Percentiles rank a stretch among this genome's conserved stretches.
Evolutionary conservation across 1,284 basidiomycete species (phyloP).

Genomic region (Cutaneotrichosporon arboriforme): DNA sequence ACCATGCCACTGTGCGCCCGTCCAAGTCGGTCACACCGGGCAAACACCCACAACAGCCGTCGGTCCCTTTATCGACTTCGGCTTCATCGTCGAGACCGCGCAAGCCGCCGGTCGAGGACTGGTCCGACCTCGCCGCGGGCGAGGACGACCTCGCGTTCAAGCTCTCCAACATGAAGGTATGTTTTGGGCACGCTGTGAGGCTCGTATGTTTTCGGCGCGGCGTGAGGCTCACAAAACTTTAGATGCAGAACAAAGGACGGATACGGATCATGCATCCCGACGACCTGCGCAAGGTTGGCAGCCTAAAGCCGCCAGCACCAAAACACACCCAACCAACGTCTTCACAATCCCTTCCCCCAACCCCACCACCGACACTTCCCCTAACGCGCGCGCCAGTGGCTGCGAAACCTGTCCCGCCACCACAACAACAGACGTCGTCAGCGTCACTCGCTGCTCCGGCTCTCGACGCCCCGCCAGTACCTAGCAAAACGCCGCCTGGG

Average conservation of each 20-base stretch:
- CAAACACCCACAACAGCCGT: constrained; percentile 4
- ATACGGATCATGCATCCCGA: constrained; percentile 78
- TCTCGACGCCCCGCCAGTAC: constrained; percentile 2
- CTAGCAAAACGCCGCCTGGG: constrained; percentile 28
- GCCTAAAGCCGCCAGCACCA: constrained; percentile 27
- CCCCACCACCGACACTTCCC: background rate
- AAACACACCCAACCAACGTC: background rate
- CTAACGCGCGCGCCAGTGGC: background rate
- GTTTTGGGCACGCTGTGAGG: too few relatives aligned
- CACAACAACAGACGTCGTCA: background rate
- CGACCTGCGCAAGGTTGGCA: constrained; percentile 57
- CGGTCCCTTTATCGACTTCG: background rate
- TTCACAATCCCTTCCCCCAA: background rate
- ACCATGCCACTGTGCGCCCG: constrained; percentile 37
- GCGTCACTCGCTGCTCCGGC: too few relatives aligned
- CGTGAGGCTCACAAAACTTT: background rate
- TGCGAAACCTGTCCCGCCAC: too few relatives aligned
- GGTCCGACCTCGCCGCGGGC: constrained; percentile 75
- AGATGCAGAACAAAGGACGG: constrained; percentile 59
- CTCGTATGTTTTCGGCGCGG: too few relatives aligned
- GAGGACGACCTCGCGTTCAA: constrained; percentile 86
- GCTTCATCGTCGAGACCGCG: background rate
- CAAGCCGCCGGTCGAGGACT: constrained; percentile 59
- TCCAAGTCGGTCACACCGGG: background rate
- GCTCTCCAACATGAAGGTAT: constrained; percentile 73